A percentile compares a stretch with the other conserved stretches of the same genome.
These are phyloP conservation scores for Podila epicladia DNA, from an alignment of 192 early-diverging fungal genomes.

Conservation along the genomic window DNA sequence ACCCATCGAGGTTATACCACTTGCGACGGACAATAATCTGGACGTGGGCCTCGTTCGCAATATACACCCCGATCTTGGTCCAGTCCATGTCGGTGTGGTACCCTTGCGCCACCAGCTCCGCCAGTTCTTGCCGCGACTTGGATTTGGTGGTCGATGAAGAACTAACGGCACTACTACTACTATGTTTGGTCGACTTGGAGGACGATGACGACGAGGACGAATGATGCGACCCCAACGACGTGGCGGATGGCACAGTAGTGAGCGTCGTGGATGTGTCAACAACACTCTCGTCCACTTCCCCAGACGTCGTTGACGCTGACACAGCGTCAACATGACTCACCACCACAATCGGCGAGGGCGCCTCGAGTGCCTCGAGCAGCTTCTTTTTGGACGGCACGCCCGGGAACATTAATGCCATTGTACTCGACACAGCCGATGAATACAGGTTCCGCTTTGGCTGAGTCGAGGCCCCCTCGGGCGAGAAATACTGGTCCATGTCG, in stretches of 20 bases:
- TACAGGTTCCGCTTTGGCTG: conserved; percentile 17
- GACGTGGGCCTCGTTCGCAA: conserved; percentile 55
- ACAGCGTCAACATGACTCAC: conserved; percentile 32
- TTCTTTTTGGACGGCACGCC: conserved; percentile 16
- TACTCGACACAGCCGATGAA: conserved; percentile 13
- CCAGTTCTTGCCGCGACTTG: conserved; percentile 22
- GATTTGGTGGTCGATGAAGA: background rate
- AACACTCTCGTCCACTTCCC: background rate
- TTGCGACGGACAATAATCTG: conserved; percentile 56
- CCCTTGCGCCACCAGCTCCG: conserved; percentile 35
- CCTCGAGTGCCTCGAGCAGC: conserved; percentile 11
- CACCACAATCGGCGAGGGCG: conserved; percentile 35
- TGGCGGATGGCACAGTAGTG: background rate
- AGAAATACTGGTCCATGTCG: conserved; percentile 43
- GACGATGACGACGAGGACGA: background rate
- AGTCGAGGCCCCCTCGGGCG: conserved; percentile 16
- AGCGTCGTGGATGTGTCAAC: background rate
- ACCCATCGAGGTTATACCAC: conserved; percentile 55
- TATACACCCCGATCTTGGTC: conserved; percentile 56
- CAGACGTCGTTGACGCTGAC: background rate
- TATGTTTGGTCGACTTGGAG: conserved; percentile 6
- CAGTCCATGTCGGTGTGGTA: conserved; percentile 56
- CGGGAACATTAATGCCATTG: conserved; percentile 19
- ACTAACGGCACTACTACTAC: no score
- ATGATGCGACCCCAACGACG: background rate